These are phyloP conservation scores for Ajuga chamaepitys DNA, from an alignment of 257 asterid genomes.

Conservation along the genomic window DNA sequence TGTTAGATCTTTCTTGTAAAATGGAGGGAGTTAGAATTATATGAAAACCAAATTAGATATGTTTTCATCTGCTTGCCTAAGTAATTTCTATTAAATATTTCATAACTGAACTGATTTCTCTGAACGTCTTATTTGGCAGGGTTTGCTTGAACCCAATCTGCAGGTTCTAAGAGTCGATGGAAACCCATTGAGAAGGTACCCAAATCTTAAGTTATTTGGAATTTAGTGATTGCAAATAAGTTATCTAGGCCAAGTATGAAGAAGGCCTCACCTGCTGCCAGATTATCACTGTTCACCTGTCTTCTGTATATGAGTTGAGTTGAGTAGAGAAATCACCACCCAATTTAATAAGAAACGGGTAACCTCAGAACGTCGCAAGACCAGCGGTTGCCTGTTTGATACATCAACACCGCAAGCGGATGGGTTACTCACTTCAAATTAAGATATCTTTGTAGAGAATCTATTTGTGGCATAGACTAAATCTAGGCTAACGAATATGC, in stretches of 20 bases:
- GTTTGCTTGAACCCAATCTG: slow-evolving; percentile 75
- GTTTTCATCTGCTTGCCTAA: background rate
- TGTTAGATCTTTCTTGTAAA: background rate
- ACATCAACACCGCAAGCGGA: background rate
- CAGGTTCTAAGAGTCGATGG: slow-evolving; percentile 86
- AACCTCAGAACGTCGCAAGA: background rate
- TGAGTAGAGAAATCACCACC: background rate
- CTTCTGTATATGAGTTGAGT: background rate
- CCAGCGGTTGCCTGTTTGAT: background rate
- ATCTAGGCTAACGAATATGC: no score
- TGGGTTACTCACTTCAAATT: no score
- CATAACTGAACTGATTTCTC: slow-evolving; percentile 9
- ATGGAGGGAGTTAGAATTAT: background rate
- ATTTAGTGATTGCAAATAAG: background rate
- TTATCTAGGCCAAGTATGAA: background rate
- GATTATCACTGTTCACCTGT: background rate
- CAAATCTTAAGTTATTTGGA: slow-evolving; percentile 2
- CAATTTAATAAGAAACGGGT: background rate
- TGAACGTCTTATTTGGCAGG: slow-evolving; percentile 42
- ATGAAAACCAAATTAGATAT: background rate
- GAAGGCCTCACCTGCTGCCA: background rate
- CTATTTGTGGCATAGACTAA: no score
- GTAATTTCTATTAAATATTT: background rate
- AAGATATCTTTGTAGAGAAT: no score
- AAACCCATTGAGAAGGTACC: slow-evolving; percentile 87